Evolutionary conservation across 2,329 filamentous ascomycete genomes (phyloP), one percentile per base, ranked within the genome.

Genomic region (Colletotrichum musae): DNA sequence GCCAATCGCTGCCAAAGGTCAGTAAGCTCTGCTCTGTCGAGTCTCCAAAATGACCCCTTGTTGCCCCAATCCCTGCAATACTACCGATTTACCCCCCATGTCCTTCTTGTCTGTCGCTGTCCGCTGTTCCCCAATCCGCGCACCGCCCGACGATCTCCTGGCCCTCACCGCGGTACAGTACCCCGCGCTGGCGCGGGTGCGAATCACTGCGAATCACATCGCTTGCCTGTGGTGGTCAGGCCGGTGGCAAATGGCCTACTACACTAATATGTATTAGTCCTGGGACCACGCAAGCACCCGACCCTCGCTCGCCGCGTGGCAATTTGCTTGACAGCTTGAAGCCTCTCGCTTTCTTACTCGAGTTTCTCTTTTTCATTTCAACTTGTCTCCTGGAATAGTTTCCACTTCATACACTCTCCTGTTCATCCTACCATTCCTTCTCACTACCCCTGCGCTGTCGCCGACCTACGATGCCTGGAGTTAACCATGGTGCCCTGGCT

Each of bases 401-500:
- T 41, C 10, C 24, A 53, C 9, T 50, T 26, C 13, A 15, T n/a
- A 18, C 9, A 45, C 15, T 43, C 32, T 54, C 3, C n/a, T 36
- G 18, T 39, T 53, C 32, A 15, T 3, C 21, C 48, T 43, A 39
- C 36, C 41, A 57, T 43, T 45, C 54, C 32, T 12, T 47, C n/a
- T 51, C 41, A 54, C 57, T 48, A n/a, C 41, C 41, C 16, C 41
- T 16, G 41, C 41, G 41, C 18, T 21, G 12, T 13, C 47, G 18
- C 47, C 47, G 32, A 36, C 9, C 24, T 61, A 78, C 70, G 50
- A 89, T 89, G 87, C 87, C 83, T 77, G 52, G 56, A 58, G 77
- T 85, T 87, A 89, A 89, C 81, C 85, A 87, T 73, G 79, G 85
- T 72, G 81, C 84, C 51, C 74, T 88, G 66, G 83, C 84, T 70